phyloP scores from a whole-genome alignment of 2,329 filamentous ascomycete species.

The Penicillium glabrum region DNA sequence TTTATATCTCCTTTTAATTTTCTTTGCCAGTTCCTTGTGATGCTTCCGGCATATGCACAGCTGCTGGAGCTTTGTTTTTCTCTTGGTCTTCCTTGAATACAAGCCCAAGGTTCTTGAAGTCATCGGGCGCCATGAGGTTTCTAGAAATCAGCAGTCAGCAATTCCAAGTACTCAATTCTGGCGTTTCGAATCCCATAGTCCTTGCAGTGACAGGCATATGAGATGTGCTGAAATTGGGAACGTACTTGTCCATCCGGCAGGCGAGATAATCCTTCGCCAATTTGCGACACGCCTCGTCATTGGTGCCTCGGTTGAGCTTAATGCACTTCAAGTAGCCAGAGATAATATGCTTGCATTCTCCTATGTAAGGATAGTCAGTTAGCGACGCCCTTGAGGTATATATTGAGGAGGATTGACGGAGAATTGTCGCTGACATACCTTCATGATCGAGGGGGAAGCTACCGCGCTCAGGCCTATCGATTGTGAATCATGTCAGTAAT shows the following conservation, averaged over 20 bases:
- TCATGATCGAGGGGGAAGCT: slow-evolving; percentile 97
- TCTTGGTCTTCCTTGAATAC: slow-evolving; percentile 48
- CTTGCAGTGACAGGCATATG: neutral
- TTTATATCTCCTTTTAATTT: slow-evolving; percentile 1
- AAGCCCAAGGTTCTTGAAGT: slow-evolving; percentile 92
- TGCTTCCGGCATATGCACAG: neutral
- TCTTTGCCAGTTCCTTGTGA: slow-evolving; percentile 9
- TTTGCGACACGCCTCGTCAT: slow-evolving; percentile 79
- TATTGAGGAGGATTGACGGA: neutral
- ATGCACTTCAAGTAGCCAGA: slow-evolving; percentile 81
- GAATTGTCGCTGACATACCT: slow-evolving; percentile 46
- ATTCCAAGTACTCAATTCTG: neutral
- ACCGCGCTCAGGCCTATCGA: slow-evolving; percentile 75
- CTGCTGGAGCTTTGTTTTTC: slow-evolving; percentile 8
- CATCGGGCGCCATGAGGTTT: slow-evolving; percentile 93
- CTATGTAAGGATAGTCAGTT: slow-evolving; percentile 43
- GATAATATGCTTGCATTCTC: slow-evolving; percentile 93
- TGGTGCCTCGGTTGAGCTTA: slow-evolving; percentile 77
- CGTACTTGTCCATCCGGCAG: slow-evolving; percentile 93
- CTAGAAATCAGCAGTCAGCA: slow-evolving; percentile 45
- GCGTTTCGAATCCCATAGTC: neutral
- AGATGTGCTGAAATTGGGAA: slow-evolving; percentile 11
- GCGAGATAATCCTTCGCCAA: slow-evolving; percentile 85
- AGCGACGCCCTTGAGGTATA: neutral
- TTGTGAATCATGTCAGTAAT: slow-evolving; percentile 3